These are phyloP conservation scores for Schizophyllum commune DNA, from an alignment of 1,284 basidiomycete genomes.

Conservation along the genomic window DNA sequence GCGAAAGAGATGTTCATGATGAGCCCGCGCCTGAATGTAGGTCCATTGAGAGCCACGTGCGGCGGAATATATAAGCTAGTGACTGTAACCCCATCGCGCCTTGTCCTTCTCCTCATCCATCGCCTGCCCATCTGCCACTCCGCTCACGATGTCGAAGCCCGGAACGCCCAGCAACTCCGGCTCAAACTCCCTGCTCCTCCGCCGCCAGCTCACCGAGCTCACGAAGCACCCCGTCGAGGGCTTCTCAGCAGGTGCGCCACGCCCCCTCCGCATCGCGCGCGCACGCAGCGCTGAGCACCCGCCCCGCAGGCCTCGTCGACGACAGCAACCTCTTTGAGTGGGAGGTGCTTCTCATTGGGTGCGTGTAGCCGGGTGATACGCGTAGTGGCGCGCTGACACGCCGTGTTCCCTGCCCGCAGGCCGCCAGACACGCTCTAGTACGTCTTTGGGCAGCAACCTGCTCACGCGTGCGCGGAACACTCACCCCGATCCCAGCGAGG, in stretches of 20 bases:
- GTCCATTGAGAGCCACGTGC: not conserved
- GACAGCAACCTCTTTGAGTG: constrained; percentile 91
- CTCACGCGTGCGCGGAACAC: not conserved
- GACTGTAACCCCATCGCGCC: not conserved
- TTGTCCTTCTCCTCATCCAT: not conserved
- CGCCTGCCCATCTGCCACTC: constrained; percentile 7
- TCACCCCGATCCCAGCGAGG: constrained; percentile 53
- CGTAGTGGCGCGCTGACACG: constrained; percentile 14
- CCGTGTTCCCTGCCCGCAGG: constrained; percentile 30
- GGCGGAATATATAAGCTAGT: not conserved
- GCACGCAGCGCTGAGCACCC: constrained; percentile 14
- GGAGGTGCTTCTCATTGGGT: constrained; percentile 93
- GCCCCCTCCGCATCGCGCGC: constrained; percentile 13
- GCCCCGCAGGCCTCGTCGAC: constrained; percentile 72
- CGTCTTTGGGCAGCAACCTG: constrained; percentile 16
- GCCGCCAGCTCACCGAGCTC: constrained; percentile 78
- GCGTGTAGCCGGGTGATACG: constrained; percentile 20
- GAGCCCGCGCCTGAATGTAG: too few species aligned
- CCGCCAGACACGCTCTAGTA: constrained; percentile 88
- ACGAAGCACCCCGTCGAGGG: constrained; percentile 88
- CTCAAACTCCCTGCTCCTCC: constrained; percentile 67
- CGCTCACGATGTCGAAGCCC: constrained; percentile 39
- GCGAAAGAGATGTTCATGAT: too few species aligned
- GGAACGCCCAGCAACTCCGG: constrained; percentile 26
- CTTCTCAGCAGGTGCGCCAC: constrained; percentile 75